Base-by-base conservation (phyloP, 768 basidiomycete genomes). In the Russula griseocarnosa region DNA sequence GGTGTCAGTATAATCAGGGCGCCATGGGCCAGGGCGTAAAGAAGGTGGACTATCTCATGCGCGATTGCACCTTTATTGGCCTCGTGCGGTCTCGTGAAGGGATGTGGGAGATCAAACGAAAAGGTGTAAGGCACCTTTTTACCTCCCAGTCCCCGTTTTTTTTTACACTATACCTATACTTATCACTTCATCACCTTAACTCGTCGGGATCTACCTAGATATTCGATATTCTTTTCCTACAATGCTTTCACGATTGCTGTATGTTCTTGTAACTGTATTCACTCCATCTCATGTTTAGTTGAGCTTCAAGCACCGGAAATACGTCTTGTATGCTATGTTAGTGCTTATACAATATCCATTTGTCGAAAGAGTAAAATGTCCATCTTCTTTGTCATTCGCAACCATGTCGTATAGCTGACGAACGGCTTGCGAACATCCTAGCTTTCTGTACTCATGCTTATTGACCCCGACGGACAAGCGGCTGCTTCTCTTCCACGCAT, bases 31-130 rank as follows among this genome's bases (percentile, higher is more conserved):
- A 68, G 54, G 87, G 87, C 1, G 79, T 88, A 26, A 75, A 77
- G 60, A 78, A 78, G 55, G 78, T 88, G 5, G 87, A 88, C 74
- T 89, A 79, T 68, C 73, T 89, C 73, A 82, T 82, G 16, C 78
- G 77, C 40, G 79, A 79, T 63, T 72, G 75, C 53, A 69, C 82
- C 10, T 81, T 87, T 72, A 74, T 79, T 60, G 87, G 87, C 8
- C 72, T 89, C 62, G 72, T 71, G 54, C 79, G 80, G 58, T 80
- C 80, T 2, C 80, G 76, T 68, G 78, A 81, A 38, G 86, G 87
- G 9, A 77, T 83, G 73, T 88, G 85, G 83, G 83, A 86, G 73
- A 79, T 89, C 70, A 86, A 82, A 80, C 83, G 44, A 76, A 58
- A 75, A 66, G 58, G 60, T 63, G 57, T 64, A 26, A 66, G 46